A percentile compares a stretch with the other conserved stretches of the same genome.
These are phyloP conservation scores for Peronospora farinosa DNA, from an alignment of 352 stramenopile species.

Conservation along the genomic window DNA sequence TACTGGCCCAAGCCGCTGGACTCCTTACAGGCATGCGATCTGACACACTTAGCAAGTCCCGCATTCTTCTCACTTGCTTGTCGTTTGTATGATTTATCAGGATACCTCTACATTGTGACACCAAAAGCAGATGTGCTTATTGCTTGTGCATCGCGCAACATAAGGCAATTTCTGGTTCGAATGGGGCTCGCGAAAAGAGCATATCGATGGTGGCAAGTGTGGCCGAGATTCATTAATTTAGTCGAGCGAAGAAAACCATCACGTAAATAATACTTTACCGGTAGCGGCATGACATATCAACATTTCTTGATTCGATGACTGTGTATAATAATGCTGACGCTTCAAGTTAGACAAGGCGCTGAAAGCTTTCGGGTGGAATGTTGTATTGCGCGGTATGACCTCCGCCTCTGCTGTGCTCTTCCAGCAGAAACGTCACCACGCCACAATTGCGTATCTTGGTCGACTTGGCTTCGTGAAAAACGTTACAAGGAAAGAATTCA, in stretches of 20 bases:
- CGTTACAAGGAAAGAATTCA: slow-evolving; percentile 54
- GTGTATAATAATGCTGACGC: background rate
- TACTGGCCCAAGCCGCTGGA: slow-evolving; percentile 82
- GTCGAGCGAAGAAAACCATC: slow-evolving; percentile 10
- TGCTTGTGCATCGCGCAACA: slow-evolving; percentile 3
- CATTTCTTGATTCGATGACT: background rate
- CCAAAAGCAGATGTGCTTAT: slow-evolving; percentile 25
- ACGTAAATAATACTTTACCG: slow-evolving; percentile 2
- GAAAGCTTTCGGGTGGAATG: slow-evolving; percentile 45
- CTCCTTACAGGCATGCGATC: slow-evolving; percentile 64
- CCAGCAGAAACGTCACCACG: slow-evolving; percentile 64
- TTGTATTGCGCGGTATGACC: slow-evolving; percentile 21
- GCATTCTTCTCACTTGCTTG: slow-evolving; percentile 3
- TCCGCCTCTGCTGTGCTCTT: slow-evolving; percentile 32
- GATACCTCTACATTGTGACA: slow-evolving; percentile 30
- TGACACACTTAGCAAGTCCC: background rate
- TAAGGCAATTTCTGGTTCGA: slow-evolving; percentile 18
- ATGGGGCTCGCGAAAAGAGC: slow-evolving; percentile 21
- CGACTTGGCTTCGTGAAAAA: slow-evolving; percentile 40
- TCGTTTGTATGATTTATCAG: slow-evolving; percentile 8
- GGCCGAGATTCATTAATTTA: slow-evolving; percentile 17
- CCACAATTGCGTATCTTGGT: slow-evolving; percentile 75
- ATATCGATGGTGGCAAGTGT: slow-evolving; percentile 25
- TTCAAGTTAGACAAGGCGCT: slow-evolving; percentile 31
- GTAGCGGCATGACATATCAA: background rate